A percentile compares a stretch with the other conserved stretches of the same genome.
Conservation (phyloP, 176 grass and related monocot genomes). For the Aegilops sharonensis region DNA sequence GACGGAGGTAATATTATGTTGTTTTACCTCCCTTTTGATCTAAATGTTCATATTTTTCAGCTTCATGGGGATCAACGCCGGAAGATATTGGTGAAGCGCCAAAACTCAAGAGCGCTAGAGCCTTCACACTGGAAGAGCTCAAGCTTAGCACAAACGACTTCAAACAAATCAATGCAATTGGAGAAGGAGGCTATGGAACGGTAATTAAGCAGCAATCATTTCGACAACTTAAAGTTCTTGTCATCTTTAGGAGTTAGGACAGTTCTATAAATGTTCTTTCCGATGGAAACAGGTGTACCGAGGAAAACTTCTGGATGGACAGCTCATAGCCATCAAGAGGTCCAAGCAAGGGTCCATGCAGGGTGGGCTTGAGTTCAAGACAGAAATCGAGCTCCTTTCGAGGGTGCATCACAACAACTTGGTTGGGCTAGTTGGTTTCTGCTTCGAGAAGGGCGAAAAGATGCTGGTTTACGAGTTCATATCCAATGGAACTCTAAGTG, state of each 20-base stretch:
- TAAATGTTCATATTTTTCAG: conserved; percentile 33
- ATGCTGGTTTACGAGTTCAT: conserved; percentile 91
- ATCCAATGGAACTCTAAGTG: conserved; percentile 65
- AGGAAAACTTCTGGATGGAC: conserved; percentile 64
- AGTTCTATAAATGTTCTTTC: background rate
- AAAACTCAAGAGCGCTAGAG: conserved; percentile 55
- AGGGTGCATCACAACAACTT: conserved; percentile 93
- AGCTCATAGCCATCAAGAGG: conserved; percentile 84
- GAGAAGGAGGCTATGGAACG: conserved; percentile 77
- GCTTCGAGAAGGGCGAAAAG: conserved; percentile 79
- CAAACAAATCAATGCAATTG: conserved; percentile 65
- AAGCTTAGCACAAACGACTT: conserved; percentile 78
- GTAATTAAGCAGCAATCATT: conserved; percentile 43
- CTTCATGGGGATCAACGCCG: conserved; percentile 62
- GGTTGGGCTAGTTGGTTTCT: conserved; percentile 83
- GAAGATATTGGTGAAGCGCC: conserved; percentile 67
- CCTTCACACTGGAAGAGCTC: conserved; percentile 71
- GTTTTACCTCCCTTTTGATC: background rate
- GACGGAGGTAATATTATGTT: background rate
- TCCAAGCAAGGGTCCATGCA: conserved; percentile 75
- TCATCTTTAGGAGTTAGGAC: background rate
- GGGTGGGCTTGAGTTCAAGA: conserved; percentile 87
- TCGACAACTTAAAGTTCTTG: background rate
- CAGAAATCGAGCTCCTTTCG: conserved; percentile 88
- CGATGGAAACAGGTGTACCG: conserved; percentile 60